Evolutionary conservation across 2,329 filamentous ascomycete genomes (phyloP), one percentile per base, ranked within the genome.

Genomic region (Neodidymelliopsis sp.): DNA sequence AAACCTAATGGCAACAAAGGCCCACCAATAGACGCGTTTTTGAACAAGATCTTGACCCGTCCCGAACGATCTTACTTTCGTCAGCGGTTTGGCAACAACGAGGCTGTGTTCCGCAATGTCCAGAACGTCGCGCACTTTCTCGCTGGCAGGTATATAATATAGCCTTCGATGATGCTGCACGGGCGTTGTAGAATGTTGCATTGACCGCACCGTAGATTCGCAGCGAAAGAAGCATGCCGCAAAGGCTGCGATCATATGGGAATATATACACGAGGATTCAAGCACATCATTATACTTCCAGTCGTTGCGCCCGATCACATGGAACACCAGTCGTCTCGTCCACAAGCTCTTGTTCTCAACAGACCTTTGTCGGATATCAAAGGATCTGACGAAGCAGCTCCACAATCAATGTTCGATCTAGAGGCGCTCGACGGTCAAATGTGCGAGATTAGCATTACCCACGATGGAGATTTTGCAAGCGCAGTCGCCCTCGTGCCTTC

Each of bases 381-480:
- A 8, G n/a, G 29, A 4, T 7, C 20, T 12, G n/a, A 25, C 5
- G 6, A 30, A 9, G 9, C 15, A 30, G 19, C 20, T 28, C 15
- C 22, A n/a, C 6, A 27, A 22, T 15, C 13, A 7, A 15, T 29
- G 11, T 42, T 46, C 18, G 25, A 42, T 13, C 9, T 52, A 4
- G 19, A 33, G 10, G 20, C 31, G 10, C 36, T 69, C 10, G 59
- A 71, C 6, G 70, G 70, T 1, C 81, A 84, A 57, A 77, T 84
- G 38, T 90, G 86, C 11, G 79, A 83, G 63, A 69, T 96, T 33
- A 93, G 88, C 51, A 95, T 97, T 61, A 94, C 88, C 63, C 92
- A 97, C 69, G 92, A 97, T 71, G 86, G 84, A 2, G 87, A 90
- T 6, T 96, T 91, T 73, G 91, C 91, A 8, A 86, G 82, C 15